A percentile compares a stretch with the other conserved stretches of the same genome.
Conservation (phyloP, 2,329 filamentous ascomycete genomes). For the Colletotrichum camelliae region DNA sequence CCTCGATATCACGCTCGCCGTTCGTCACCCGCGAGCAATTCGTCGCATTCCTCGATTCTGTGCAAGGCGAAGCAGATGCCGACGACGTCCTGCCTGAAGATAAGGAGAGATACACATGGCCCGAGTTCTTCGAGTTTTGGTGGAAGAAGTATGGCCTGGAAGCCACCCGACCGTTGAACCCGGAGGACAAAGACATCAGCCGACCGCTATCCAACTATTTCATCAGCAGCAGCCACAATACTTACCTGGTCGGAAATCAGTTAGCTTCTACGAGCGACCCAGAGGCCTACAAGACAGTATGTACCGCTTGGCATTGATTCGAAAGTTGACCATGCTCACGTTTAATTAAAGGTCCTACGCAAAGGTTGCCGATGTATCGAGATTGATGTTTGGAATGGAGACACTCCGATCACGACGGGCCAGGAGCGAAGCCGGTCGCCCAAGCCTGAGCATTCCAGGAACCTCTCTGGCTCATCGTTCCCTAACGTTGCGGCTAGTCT, state of each 20-base stretch:
- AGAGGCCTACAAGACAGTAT: constrained; percentile 77
- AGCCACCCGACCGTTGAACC: constrained; percentile 46
- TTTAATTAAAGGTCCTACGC: constrained; percentile 63
- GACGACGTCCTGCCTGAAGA: constrained; percentile 32
- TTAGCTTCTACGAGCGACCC: constrained; percentile 78
- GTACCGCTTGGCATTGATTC: constrained; percentile 30
- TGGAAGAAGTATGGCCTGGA: constrained; percentile 47
- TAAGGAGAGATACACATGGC: constrained; percentile 48
- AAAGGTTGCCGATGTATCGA: constrained; percentile 89
- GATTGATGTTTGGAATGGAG: constrained; percentile 92
- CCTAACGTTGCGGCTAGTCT: constrained; percentile 50
- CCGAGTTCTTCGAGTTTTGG: constrained; percentile 58
- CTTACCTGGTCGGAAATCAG: constrained; percentile 88
- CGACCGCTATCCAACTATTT: constrained; percentile 87
- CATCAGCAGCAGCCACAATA: constrained; percentile 95
- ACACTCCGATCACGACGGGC: constrained; percentile 39
- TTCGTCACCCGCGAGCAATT: constrained; percentile 43
- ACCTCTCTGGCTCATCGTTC: constrained; percentile 51
- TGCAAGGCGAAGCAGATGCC: constrained; percentile 50
- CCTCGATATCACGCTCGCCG: constrained; percentile 31
- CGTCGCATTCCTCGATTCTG: constrained; percentile 51
- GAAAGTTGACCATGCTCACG: background rate
- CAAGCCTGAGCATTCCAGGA: constrained; percentile 49
- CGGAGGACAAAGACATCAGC: constrained; percentile 59
- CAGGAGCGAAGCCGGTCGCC: constrained; percentile 39